Base-by-base conservation (phyloP, 2,329 filamentous ascomycete genomes). In the Colletotrichum australisinense region DNA sequence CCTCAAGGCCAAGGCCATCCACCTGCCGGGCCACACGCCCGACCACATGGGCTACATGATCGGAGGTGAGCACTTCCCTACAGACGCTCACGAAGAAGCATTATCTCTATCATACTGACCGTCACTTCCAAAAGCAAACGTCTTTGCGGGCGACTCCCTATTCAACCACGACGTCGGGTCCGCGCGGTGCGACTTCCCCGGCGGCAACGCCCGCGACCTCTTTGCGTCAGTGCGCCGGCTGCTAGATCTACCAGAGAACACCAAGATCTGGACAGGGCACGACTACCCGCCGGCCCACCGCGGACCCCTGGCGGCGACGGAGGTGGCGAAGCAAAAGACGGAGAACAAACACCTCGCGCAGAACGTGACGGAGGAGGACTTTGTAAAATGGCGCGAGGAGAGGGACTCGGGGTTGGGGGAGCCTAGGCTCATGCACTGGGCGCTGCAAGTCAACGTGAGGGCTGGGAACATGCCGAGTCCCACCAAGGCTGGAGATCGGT, bases 261-360 rank as follows among this genome's bases (percentile, higher is more conserved):
- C 84, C 56, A 86, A 84, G 62, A 83, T 90, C 57, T 90, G 87
- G 84, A 86, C 85, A 0, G 88, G 88, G 0, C 88, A 90, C 69
- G 88, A 90, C 75, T 90, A 90, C 71, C 87, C 88, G 0, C 82
- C 85, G 0, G 75, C 77, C 4, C 57, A 62, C 28, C 78, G 77
- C 1, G 76, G 64, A 0, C 83, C 86, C 0, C 71, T 83, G 0
- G 78, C 88, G 0, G 87, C 77, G 35, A 79, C 85, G 74, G 88
- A 80, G 0, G 87, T 90, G 0, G 75, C 75, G 1, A 83, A 87
- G 7, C 88, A 90, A 35, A 82, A 77, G n/a, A 72, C 76, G 42
- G 74, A 80, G 12, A 90, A 90, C 72, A 86, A 84, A 70, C 88
- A 90, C 74, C 76, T 90, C 2, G 83, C 81, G 26, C 82, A 85